Conservation (phyloP, 192 early-diverging fungal species). For the Phycomyces nitens region DNA sequence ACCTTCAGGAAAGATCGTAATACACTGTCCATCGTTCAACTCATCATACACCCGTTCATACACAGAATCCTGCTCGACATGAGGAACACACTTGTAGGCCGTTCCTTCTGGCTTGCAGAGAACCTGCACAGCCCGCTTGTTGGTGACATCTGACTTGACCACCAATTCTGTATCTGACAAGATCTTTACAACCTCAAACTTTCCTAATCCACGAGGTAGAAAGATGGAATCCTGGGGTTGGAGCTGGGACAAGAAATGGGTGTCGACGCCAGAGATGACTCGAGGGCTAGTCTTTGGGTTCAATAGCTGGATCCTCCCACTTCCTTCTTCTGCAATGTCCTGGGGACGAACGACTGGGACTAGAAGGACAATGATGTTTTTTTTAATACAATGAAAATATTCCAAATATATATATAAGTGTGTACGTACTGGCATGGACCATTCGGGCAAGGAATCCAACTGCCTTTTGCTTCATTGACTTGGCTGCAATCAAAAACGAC, state of each 20-base stretch:
- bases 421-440: conserved; percentile 71
- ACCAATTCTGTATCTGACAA: conserved; percentile 78
- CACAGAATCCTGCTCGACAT: conserved; percentile 85
- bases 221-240: conserved; percentile 57
- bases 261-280: conserved; percentile 65
- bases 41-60: conserved; percentile 78
- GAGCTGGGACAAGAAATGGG: conserved; percentile 66
- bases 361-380: conserved; percentile 27
- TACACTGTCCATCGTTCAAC: conserved; percentile 68
- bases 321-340: conserved; percentile 75
- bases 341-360: conserved; percentile 93
- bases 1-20: conserved; percentile 98
- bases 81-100: conserved; percentile 66
- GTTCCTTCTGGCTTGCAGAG: conserved; percentile 51
- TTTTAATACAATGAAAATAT: neutral
- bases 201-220: conserved; percentile 57
- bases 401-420: neutral
- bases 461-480: conserved; percentile 80
- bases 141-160: conserved; percentile 72
- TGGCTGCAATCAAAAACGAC: conserved; percentile 79
- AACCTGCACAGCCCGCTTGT: conserved; percentile 56
- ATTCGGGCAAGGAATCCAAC: conserved; percentile 77
- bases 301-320: conserved; percentile 65
- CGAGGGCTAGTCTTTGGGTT: conserved; percentile 64
- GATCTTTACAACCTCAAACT: conserved; percentile 69